A percentile compares a stretch with the other conserved stretches of the same genome.
These are phyloP conservation scores for Apiotrichum gracile DNA, from an alignment of 1,284 basidiomycete genomes.

Conservation along the genomic window DNA sequence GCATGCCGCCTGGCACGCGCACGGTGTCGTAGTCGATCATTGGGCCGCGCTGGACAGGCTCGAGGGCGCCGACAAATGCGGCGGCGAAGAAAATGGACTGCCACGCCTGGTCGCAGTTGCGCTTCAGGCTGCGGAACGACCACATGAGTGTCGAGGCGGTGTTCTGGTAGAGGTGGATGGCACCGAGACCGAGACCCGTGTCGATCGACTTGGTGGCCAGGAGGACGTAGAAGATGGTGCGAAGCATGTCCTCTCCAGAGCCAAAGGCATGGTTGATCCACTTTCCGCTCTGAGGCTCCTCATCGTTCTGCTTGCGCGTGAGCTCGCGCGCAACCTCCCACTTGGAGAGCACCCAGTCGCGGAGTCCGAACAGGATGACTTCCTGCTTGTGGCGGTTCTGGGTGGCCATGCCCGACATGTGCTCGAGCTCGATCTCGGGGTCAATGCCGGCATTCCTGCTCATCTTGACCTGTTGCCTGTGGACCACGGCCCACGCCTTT, in stretches of 20 bases:
- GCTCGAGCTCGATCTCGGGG: neutral
- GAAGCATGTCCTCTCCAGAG: neutral
- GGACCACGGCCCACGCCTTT: neutral
- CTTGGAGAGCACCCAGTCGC: constrained; percentile 68
- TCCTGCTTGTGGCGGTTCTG: constrained; percentile 48
- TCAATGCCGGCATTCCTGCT: neutral
- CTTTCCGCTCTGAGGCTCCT: constrained; percentile 5
- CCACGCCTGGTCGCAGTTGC: constrained; percentile 55
- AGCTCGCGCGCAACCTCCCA: constrained; percentile 52
- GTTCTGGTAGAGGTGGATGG: constrained; percentile 67
- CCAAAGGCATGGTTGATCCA: neutral
- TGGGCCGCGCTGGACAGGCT: neutral
- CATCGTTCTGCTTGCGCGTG: neutral
- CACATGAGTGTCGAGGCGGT: constrained; percentile 50
- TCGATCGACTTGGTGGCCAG: constrained; percentile 61
- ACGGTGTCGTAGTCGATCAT: constrained; percentile 27
- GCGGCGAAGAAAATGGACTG: constrained; percentile 60
- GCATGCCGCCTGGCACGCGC: constrained; percentile 49
- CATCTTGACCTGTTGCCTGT: neutral
- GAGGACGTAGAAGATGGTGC: constrained; percentile 49
- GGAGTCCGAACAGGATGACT: constrained; percentile 68
- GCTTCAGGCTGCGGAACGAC: neutral
- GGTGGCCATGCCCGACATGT: neutral
- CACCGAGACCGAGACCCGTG: constrained; percentile 61
- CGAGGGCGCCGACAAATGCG: constrained; percentile 1